These are phyloP conservation scores for Dryadomyces sulphureus DNA, from an alignment of 2,329 filamentous ascomycete genomes.

Conservation along the genomic window DNA sequence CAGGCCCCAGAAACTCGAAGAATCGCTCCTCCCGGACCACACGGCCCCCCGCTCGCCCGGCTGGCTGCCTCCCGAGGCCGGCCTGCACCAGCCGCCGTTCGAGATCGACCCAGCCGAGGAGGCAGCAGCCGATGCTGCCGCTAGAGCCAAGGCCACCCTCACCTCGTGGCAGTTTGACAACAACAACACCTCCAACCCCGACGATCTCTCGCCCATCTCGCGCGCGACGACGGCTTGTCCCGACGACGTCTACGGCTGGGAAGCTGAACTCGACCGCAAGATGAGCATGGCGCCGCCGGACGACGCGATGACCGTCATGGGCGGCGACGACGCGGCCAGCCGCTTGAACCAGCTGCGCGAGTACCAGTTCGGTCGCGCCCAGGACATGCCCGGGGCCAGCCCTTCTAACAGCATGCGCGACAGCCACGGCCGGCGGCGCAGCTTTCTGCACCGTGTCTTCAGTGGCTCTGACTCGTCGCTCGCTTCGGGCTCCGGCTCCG, in stretches of 20 bases:
- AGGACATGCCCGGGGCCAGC: background rate
- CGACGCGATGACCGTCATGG: background rate
- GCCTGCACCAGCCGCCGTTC: background rate
- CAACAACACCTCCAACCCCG: constrained; percentile 16
- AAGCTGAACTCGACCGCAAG: constrained; percentile 28
- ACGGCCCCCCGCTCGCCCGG: background rate
- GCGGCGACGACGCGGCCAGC: background rate
- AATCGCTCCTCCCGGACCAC: background rate
- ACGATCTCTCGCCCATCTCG: constrained; percentile 15
- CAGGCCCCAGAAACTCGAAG: background rate
- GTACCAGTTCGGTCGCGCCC: constrained; percentile 14
- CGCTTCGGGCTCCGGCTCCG: background rate
- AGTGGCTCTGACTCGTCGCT: constrained; percentile 10
- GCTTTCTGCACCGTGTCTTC: constrained; percentile 26
- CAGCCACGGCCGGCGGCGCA: constrained; percentile 15
- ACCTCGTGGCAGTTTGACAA: background rate
- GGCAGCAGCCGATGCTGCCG: background rate
- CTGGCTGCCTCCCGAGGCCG: background rate
- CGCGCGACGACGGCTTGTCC: constrained; percentile 13
- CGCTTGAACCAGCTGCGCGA: constrained; percentile 9
- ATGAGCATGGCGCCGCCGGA: background rate
- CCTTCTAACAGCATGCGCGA: background rate
- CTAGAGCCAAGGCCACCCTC: background rate
- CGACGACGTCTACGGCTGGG: constrained; percentile 38
- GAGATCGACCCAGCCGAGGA: background rate